Evolutionary conservation across 192 early-diverging fungal species (phyloP).

Genomic region (Diversispora eburnea): DNA sequence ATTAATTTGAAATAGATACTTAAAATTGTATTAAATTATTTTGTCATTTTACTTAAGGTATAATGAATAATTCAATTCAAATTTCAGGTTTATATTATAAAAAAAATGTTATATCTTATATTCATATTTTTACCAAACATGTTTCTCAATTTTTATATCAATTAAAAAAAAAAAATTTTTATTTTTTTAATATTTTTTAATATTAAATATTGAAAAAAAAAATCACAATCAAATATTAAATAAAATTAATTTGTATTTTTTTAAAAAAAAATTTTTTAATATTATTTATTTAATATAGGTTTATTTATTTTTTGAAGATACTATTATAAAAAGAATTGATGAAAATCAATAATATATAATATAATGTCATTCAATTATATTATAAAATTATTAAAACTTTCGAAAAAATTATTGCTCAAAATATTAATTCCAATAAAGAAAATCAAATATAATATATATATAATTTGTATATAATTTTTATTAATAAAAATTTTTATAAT

Average conservation of each 20-base stretch:
- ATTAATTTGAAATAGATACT: background rate
- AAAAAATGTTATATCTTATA: background rate
- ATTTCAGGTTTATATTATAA: background rate
- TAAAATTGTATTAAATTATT: background rate
- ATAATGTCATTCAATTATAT: slow-evolving; percentile 9
- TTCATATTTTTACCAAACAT: background rate
- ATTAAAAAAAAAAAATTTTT: background rate
- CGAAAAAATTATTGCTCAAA: slow-evolving; percentile 2
- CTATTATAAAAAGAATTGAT: background rate
- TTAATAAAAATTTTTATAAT: background rate
- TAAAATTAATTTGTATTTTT: background rate
- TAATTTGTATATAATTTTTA: background rate
- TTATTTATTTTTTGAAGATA: background rate
- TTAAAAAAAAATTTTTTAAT: background rate
- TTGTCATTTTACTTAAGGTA: background rate
- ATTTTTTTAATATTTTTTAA: background rate
- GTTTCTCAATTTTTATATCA: background rate
- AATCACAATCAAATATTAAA: no score
- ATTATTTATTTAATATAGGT: background rate
- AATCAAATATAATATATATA: slow-evolving; percentile 5
- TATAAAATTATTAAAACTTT: slow-evolving; percentile 3
- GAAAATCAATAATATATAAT: slow-evolving; percentile 8
- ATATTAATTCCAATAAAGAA: slow-evolving; percentile 1
- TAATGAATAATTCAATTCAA: background rate
- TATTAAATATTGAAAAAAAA: background rate